Percentiles rank a stretch among this genome's conserved stretches.
Conservation (phyloP, 192 early-diverging fungal genomes). For the Coemansia sp. region DNA sequence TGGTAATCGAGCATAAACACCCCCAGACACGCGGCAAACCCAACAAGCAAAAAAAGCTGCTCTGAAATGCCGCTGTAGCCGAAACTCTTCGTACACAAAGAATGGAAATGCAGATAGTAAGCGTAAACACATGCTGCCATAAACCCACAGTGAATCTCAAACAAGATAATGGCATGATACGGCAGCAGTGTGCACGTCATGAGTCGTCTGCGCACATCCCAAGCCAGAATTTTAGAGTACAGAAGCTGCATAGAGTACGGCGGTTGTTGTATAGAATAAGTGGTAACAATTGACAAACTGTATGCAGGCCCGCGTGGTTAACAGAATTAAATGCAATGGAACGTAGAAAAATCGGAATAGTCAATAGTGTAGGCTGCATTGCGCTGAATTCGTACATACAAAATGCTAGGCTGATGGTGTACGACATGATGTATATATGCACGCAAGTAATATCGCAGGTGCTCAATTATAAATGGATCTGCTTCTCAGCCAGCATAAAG, state of each 20-base stretch:
- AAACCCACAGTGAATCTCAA: neutral
- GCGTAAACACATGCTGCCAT: neutral
- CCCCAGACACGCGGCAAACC: neutral
- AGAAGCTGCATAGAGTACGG: neutral
- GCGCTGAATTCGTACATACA: neutral
- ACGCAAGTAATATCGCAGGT: conserved; percentile 6
- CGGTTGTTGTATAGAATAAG: neutral
- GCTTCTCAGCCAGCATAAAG: too few species aligned
- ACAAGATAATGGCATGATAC: neutral
- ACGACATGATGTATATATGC: conserved; percentile 12
- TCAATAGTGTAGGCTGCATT: neutral
- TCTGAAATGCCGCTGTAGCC: neutral
- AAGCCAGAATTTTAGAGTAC: neutral
- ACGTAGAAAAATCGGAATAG: neutral
- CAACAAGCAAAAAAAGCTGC: neutral
- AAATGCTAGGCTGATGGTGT: neutral
- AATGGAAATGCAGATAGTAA: neutral
- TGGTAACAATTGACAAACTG: conserved; percentile 4
- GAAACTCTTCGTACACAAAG: neutral
- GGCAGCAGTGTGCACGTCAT: neutral
- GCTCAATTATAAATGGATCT: neutral
- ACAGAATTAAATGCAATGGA: conserved; percentile 19
- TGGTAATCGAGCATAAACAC: neutral
- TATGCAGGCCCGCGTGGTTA: conserved; percentile 14
- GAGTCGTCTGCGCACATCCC: neutral